phyloP scores from a whole-genome alignment of 352 stramenopile species.

The Pythium aristosporum region DNA sequence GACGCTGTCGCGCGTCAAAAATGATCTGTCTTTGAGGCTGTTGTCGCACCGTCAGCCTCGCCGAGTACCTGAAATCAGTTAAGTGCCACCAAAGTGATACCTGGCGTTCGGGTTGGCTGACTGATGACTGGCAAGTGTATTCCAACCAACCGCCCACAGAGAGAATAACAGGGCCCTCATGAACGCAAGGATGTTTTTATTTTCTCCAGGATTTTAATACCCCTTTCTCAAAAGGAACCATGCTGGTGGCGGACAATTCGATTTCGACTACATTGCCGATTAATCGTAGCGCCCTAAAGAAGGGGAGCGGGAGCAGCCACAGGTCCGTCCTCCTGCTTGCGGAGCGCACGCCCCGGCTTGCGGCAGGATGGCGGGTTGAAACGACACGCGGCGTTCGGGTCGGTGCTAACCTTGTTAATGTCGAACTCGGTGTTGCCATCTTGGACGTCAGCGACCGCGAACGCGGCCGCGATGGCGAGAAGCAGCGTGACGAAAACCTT shows the following conservation, averaged over 20 bases:
- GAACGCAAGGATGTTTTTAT: too few relatives aligned
- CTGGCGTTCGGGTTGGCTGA: too few relatives aligned
- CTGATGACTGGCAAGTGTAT: too few relatives aligned
- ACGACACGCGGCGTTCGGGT: background rate
- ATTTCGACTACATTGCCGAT: too few relatives aligned
- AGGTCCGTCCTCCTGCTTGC: background rate
- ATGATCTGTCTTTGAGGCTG: too few relatives aligned
- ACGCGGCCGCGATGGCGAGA: background rate
- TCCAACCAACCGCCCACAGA: too few relatives aligned
- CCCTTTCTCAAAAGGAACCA: background rate
- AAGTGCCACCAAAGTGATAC: too few relatives aligned
- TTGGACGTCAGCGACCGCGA: background rate
- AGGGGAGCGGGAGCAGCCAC: background rate
- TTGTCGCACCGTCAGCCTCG: too few relatives aligned
- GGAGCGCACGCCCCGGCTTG: conserved; percentile 5
- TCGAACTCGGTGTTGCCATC: background rate
- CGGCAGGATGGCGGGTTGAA: too few relatives aligned
- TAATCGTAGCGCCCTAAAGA: background rate
- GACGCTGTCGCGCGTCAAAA: too few relatives aligned
- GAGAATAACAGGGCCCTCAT: background rate
- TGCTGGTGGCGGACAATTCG: background rate
- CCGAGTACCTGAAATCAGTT: too few relatives aligned
- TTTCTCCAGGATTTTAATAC: background rate
- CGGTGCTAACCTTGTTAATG: conserved; percentile 2
- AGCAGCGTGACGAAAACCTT: background rate